Evolutionary conservation across 1,284 basidiomycete species (phyloP), one percentile per base, ranked within the genome.

Genomic region (Prillingera fragicola): DNA sequence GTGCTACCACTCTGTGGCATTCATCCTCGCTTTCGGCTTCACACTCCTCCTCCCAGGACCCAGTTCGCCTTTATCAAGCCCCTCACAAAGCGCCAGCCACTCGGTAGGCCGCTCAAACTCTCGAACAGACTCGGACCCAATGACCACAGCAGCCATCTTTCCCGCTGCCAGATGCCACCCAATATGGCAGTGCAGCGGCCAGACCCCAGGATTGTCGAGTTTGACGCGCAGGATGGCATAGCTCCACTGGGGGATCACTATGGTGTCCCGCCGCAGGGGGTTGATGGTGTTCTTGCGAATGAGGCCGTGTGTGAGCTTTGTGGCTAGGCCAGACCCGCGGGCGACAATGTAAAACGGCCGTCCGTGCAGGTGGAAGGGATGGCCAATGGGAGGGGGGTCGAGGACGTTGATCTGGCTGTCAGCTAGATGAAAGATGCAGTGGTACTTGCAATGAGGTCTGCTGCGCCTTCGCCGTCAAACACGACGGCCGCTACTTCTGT

Each of bases 251-350:
- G 59, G 42, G 8, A 73, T 57, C 17, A 55, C 47, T 18, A 70
- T 41, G 18, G 62, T 63, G 38, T 74, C 72, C 25, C 71, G 56
- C 15, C 69, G 56, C 10, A 71, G 42, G 4, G 71, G 71, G 41
- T 69, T 72, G 7, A 33, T 46, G 10, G 60, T 43, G 45, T 68
- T 66, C 19, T 60, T 48, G 8, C 0, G 33, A 17, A 40, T 21
- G 13, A 17, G n/a, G n/a, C n/a, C n/a, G n/a, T n/a, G n/a, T n/a
- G n/a, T n/a, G n/a, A n/a, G n/a, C n/a, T n/a, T n/a, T n/a, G n/a
- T n/a, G n/a, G n/a, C n/a, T n/a, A n/a, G n/a, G 5, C 70, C 71
- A 1, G 18, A 3, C 0, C 72, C 72, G 23, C 67, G 53, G 3
- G 48, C 68, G 33, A 73, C 50, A 32, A 73, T 43, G 39, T 57